Evolutionary conservation across 192 early-diverging fungal species (phyloP).

Genomic region (Paraglomus brasilianum): DNA sequence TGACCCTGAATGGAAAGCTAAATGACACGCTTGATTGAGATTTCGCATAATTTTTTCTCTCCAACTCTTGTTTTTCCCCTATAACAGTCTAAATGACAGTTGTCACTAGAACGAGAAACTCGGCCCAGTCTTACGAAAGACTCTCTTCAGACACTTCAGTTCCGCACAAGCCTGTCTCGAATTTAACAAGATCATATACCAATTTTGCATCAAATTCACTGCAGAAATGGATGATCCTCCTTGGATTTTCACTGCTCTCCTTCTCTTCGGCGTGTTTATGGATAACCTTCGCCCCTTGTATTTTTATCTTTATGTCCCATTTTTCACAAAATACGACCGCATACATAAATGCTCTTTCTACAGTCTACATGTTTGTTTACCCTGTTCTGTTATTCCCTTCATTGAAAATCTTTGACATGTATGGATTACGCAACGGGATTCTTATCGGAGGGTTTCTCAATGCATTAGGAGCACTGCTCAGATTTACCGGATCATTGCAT

Average conservation of each 20-base stretch:
- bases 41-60: no score
- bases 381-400: conserved; percentile 39
- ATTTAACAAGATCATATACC: no score
- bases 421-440: conserved; percentile 39
- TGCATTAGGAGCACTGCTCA: conserved; percentile 31
- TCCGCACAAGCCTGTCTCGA: no score
- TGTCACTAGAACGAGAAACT: no score
- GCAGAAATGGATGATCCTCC: conserved; percentile 37
- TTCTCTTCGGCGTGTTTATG: conserved; percentile 43
- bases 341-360: conserved; percentile 39
- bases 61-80: no score
- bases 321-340: conserved; percentile 31
- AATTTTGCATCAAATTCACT: background rate
- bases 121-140: no score
- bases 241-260: conserved; percentile 40
- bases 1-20: no score
- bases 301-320: conserved; percentile 43
- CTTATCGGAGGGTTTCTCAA: conserved; percentile 43
- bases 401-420: conserved; percentile 38
- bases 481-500: conserved; percentile 39
- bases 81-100: no score
- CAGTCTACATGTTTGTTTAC: conserved; percentile 43
- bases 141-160: no score
- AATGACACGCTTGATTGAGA: no score
- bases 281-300: conserved; percentile 48